phyloP scores from a whole-genome alignment of 306 rosid genomes.

The Rubus parviflorus region DNA sequence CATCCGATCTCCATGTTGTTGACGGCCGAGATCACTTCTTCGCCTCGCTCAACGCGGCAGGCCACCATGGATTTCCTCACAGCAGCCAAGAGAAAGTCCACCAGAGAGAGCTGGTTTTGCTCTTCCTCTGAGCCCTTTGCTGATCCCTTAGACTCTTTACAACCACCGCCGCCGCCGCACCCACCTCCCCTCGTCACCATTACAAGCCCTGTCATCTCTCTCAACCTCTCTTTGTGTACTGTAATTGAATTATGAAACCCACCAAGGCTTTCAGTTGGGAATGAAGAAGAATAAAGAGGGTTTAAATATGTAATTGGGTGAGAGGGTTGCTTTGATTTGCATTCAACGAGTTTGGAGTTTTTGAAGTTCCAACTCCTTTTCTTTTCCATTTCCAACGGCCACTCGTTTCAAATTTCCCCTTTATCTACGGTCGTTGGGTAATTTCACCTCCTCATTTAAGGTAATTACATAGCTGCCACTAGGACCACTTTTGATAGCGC shows the following conservation, averaged over 20 bases:
- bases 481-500: too few species aligned
- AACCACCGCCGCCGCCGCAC: slow-evolving; percentile 55
- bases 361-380: slow-evolving; percentile 22
- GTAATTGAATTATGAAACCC: not conserved
- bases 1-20: slow-evolving; percentile 83
- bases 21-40: slow-evolving; percentile 69
- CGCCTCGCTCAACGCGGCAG: slow-evolving; percentile 62
- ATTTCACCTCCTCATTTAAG: slow-evolving; percentile 2
- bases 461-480: slow-evolving; percentile 36
- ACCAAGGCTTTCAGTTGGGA: not conserved
- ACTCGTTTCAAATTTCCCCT: slow-evolving; percentile 56
- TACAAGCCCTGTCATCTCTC: slow-evolving; percentile 68
- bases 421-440: slow-evolving; percentile 11
- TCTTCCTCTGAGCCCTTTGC: slow-evolving; percentile 45
- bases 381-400: slow-evolving; percentile 60
- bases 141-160: slow-evolving; percentile 30
- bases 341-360: slow-evolving; percentile 36
- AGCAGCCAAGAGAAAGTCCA: slow-evolving; percentile 57
- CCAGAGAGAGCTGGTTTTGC: slow-evolving; percentile 61
- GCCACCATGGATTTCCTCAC: slow-evolving; percentile 88
- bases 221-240: slow-evolving; percentile 13
- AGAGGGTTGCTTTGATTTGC: slow-evolving; percentile 17
- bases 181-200: slow-evolving; percentile 73
- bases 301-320: slow-evolving; percentile 13
- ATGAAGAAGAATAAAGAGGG: slow-evolving; percentile 6